Evolutionary conservation across 805 yeast genomes (phyloP).

Genomic region (Nakazawaea molendinolei): DNA sequence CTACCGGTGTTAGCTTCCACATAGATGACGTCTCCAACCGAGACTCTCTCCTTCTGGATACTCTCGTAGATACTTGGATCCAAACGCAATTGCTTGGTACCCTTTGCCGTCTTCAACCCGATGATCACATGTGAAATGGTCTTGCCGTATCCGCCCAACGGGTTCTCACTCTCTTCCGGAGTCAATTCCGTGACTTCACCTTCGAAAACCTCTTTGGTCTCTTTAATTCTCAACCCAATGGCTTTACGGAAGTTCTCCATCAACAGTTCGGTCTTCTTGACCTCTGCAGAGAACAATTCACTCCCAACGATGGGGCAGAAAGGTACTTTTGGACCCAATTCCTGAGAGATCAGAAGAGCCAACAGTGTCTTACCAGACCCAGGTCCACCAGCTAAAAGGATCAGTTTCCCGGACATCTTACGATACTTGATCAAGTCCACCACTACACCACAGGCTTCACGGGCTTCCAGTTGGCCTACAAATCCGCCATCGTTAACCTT

Average conservation of each 20-base stretch:
- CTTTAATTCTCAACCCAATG: slow-evolving; percentile 92
- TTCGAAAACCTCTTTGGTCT: slow-evolving; percentile 95
- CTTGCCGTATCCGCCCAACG: slow-evolving; percentile 96
- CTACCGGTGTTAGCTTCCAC: slow-evolving; percentile 98
- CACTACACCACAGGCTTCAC: slow-evolving; percentile 92
- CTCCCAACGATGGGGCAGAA: slow-evolving; percentile 96
- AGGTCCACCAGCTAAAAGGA: slow-evolving; percentile 93
- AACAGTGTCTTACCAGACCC: slow-evolving; percentile 98
- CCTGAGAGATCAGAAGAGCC: slow-evolving; percentile 93
- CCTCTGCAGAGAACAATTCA: slow-evolving; percentile 92
- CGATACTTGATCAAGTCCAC: slow-evolving; percentile 90
- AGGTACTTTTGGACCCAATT: slow-evolving; percentile 94
- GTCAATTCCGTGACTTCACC: slow-evolving; percentile 96
- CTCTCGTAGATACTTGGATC: slow-evolving; percentile 92
- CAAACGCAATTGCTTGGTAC: slow-evolving; percentile 80
- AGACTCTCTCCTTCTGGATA: slow-evolving; percentile 89
- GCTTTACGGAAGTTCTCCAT: slow-evolving; percentile 97
- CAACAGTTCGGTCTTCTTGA: slow-evolving; percentile 90
- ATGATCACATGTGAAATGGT: slow-evolving; percentile 90
- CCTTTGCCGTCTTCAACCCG: slow-evolving; percentile 88
- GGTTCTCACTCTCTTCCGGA: slow-evolving; percentile 95
- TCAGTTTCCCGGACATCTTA: slow-evolving; percentile 94
- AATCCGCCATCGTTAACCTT: slow-evolving; percentile 83
- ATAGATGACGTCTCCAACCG: slow-evolving; percentile 94
- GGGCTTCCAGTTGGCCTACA: slow-evolving; percentile 68